Evolutionary conservation across 2,329 filamentous ascomycete species (phyloP).

Genomic region (Hypoxylon sp.): DNA sequence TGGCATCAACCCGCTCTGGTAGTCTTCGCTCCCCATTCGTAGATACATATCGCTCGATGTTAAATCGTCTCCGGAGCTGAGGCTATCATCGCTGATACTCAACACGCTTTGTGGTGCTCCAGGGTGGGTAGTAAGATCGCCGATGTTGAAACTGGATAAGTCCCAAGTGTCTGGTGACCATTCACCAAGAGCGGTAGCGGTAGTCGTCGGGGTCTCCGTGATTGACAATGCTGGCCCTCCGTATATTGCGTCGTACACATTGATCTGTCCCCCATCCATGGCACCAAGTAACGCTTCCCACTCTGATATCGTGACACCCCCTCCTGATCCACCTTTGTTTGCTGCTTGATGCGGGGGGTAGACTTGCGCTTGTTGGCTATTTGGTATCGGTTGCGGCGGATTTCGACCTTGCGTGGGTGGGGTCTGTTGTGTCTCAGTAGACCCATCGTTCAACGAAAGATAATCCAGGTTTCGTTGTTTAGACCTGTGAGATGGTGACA

Average conservation of each 20-base stretch:
- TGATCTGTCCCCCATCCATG: conserved; percentile 80
- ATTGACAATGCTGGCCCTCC: conserved; percentile 66
- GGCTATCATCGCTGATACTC: conserved; percentile 66
- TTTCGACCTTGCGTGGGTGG: conserved; percentile 57
- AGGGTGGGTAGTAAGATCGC: conserved; percentile 55
- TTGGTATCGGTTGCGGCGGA: conserved; percentile 43
- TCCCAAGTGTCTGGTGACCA: conserved; percentile 70
- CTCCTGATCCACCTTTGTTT: conserved; percentile 50
- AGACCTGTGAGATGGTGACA: conserved; percentile 45
- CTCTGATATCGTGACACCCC: conserved; percentile 68
- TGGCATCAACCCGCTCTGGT: conserved; percentile 43
- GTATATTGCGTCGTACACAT: conserved; percentile 86
- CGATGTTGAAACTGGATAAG: conserved; percentile 59
- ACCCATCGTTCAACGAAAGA: conserved; percentile 61
- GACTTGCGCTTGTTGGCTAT: conserved; percentile 46
- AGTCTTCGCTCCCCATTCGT: conserved; percentile 52
- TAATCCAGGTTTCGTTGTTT: conserved; percentile 66
- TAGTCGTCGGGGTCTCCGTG: conserved; percentile 55
- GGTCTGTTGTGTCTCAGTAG: conserved; percentile 58
- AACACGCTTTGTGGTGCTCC: conserved; percentile 61
- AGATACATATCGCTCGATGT: conserved; percentile 57
- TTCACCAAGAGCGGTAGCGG: conserved; percentile 49
- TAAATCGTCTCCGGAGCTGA: conserved; percentile 64
- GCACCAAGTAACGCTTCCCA: conserved; percentile 85
- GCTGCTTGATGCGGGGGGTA: conserved; percentile 49